Evolutionary conservation across 75 land plant species (phyloP).

Genomic region (Pseudotsuga menziesii): DNA sequence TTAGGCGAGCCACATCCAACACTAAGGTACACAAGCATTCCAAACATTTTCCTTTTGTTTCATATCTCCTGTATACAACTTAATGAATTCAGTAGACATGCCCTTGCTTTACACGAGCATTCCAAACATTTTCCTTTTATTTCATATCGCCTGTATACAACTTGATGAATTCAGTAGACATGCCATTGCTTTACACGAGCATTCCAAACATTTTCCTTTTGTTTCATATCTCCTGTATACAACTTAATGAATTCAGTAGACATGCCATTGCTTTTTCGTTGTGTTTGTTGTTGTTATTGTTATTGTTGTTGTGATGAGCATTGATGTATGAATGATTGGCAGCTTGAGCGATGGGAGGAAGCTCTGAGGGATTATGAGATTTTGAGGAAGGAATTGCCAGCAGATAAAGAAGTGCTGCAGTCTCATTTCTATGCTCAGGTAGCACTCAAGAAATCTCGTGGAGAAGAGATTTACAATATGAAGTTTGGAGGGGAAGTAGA

Average conservation of each 20-base stretch:
- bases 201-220: neutral
- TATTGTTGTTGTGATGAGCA: neutral
- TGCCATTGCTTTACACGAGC: no score
- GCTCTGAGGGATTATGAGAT: slow-evolving; percentile 82
- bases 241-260: neutral
- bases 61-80: no score
- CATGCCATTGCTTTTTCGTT: neutral
- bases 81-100: no score
- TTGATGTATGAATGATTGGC: slow-evolving; percentile 2
- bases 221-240: neutral
- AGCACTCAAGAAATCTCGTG: slow-evolving; percentile 67
- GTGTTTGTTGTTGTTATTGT: neutral
- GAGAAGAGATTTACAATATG: slow-evolving; percentile 54
- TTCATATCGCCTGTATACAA: no score
- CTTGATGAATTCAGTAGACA: no score
- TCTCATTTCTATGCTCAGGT: slow-evolving; percentile 74
- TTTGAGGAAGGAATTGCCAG: slow-evolving; percentile 64
- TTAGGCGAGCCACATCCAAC: slow-evolving; percentile 77
- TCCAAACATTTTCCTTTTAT: neutral
- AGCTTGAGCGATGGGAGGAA: slow-evolving; percentile 89
- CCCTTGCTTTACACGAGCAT: no score
- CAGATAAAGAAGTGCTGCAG: slow-evolving; percentile 70
- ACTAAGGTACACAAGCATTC: slow-evolving; percentile 44
- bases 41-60: neutral
- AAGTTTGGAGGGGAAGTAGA: slow-evolving; percentile 79